Evolutionary conservation across 2,329 filamentous ascomycete genomes (phyloP), one percentile per base, ranked within the genome.

Genomic region (Cadophora malorum): DNA sequence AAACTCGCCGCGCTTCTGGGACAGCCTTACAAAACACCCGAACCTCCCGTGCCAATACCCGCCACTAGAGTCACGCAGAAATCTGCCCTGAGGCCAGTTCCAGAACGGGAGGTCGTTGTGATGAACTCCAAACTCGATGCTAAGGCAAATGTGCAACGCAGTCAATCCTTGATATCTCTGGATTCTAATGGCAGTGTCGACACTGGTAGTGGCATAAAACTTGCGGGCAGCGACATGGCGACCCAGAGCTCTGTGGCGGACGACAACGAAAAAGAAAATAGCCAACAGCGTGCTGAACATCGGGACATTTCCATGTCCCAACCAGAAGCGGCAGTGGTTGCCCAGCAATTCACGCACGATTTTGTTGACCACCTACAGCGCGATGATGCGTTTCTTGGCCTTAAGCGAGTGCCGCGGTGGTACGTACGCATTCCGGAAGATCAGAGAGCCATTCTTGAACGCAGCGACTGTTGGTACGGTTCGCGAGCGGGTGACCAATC

Each of bases 401-500:
- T 71, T 7, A 71, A 71, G 23, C 67, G 71, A 21, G 81, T 86
- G 64, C 76, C 78, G 35, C 78, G 77, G 21, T 76, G 73, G 53
- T 81, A 84, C 71, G 75, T 84, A 38, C 78, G 73, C 28, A 83
- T 87, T 63, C 80, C 83, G 1, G 78, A 75, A 31, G 80, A 84
- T 19, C 88, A 90, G 71, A 74, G 76, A 53, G 72, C 78, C 9
- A 77, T 90, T 5, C 76, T 90, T 1, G 79, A 82, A 6, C 75
- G 79, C 12, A 69, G 77, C 6, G 79, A 82, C 19, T 84, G 79
- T 7, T 81, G 80, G 80, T 77, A 74, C 50, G 56, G 69, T 38
- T 69, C 66, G 56, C 31, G 47, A 21, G 19, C 12, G 3, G 38
- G 21, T 4, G 50, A 49, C 9, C 60, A 49, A 21, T 4, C 38